Base-by-base conservation (phyloP, 1,139 yeast species). In the Yamadazyma membranifaciens region DNA sequence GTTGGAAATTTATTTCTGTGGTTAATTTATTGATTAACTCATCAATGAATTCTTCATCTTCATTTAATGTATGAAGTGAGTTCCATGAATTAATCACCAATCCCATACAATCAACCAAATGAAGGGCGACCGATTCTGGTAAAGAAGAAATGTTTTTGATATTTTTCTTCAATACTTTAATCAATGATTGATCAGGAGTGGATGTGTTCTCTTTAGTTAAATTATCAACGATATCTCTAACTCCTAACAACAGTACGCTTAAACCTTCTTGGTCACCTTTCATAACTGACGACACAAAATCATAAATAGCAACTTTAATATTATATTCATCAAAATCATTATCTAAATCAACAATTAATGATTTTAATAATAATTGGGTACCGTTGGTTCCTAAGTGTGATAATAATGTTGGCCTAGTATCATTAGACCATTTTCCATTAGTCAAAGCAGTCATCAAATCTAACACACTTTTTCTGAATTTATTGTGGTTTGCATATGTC, bases 211-310 rank as follows among this genome's bases (percentile, higher is more conserved):
- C 54, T 34, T 50, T 50, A 2, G 59, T 56, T 36, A 62, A 54
- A 38, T 66, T 71, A 1, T 68, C 58, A 45, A 70, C 72, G 4
- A 69, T 78, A 47, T 82, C 83, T 44, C 78, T 66, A 1, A 95
- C 96, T 37, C 87, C 84, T 33, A 88, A 68, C 46, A 92, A 78
- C 34, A 87, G 68, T 38, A 87, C 85, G 0, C 95, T 75, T 25
- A 91, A 64, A 1, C 98, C 98, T 56, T 89, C 95, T 63, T 92
- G 97, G 43, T 83, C 79, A 7, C 87, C 82, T 48, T 77, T 79
- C 73, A 87, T 74, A 5, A 87, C 83, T 0, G 89, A 74, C n/a
- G 92, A 75, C 45, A 91, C 78, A 49, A 88, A 86, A 42, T 77
- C 80, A 52, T 86, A 86, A 14, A 87, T 65, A 5, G 78, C 68